Evolutionary conservation across 2,329 filamentous ascomycete species (phyloP).

Genomic region (Microsporum canis): DNA sequence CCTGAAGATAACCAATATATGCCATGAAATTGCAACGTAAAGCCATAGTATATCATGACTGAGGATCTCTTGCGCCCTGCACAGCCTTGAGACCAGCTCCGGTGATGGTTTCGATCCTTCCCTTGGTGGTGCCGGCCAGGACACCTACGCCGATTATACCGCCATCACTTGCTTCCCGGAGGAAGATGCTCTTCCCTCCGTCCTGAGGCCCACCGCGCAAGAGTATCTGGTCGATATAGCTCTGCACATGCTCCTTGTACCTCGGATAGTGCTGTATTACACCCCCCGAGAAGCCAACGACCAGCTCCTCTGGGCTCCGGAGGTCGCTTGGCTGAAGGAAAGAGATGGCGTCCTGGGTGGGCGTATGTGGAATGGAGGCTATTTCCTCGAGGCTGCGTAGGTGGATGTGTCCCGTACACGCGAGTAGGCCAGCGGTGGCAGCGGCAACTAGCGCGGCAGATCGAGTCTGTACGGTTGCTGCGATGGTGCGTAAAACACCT

Average conservation of each 20-base stretch:
- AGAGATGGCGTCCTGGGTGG: background rate
- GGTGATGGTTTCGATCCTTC: slow-evolving; percentile 5
- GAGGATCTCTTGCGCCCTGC: background rate
- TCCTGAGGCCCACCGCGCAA: slow-evolving; percentile 30
- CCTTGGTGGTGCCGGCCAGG: slow-evolving; percentile 35
- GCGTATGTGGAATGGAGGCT: background rate
- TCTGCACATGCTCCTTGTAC: slow-evolving; percentile 55
- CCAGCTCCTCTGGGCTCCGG: slow-evolving; percentile 43
- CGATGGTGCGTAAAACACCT: slow-evolving; percentile 48
- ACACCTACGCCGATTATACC: slow-evolving; percentile 44
- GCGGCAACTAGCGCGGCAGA: slow-evolving; percentile 61
- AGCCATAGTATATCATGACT: background rate
- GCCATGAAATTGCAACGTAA: too few relatives aligned
- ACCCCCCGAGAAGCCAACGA: slow-evolving; percentile 68
- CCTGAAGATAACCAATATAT: too few relatives aligned
- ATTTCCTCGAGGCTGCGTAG: slow-evolving; percentile 19
- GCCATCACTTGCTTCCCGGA: slow-evolving; percentile 41
- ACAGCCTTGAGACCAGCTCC: background rate
- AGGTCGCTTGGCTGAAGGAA: background rate
- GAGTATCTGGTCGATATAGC: slow-evolving; percentile 51
- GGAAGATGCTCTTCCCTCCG: slow-evolving; percentile 37
- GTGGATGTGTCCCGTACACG: slow-evolving; percentile 52
- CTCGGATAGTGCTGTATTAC: slow-evolving; percentile 66
- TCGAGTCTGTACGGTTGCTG: slow-evolving; percentile 55
- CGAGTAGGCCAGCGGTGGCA: slow-evolving; percentile 55